Evolutionary conservation across 2,329 filamentous ascomycete species (phyloP), one percentile per base, ranked within the genome.

Genomic region (Ascochyta pisi): DNA sequence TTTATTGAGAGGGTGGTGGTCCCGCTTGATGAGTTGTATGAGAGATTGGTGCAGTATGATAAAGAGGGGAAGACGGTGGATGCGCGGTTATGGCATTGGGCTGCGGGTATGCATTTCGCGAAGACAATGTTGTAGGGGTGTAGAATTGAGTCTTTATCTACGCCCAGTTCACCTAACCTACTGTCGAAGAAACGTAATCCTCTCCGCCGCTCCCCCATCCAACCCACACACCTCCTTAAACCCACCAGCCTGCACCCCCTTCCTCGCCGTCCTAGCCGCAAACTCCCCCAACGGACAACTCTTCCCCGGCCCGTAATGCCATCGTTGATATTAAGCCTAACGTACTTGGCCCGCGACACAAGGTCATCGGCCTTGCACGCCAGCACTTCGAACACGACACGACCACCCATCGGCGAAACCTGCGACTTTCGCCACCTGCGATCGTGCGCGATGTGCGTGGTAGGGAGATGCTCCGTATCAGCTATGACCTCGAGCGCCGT

Each of bases 71-170:
- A 83, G 66, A 81, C 76, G 58, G 81, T 86, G 9, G 82, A 84
- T 54, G 84, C 83, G 12, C 85, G 84, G 77, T 70, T 87, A 54
- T 85, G 83, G 66, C 84, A 86, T 70, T 87, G 84, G 76, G 84
- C 84, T 15, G 81, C 83, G 3, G 84, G 84, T 6, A 79, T 85
- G 71, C 76, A 83, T 54, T 84, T 82, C 65, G 73, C 74, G 33
- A 75, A 65, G 67, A 72, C 68, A 16, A 68, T 74, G 70, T 42
- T 67, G 19, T 69, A 31, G 29, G 12, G 4, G 24, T 19, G 19
- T 19, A 19, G 16, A 16, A 16, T 16, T 16, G 16, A 16, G 16
- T 16, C 19, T 19, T 19, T 19, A 19, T 19, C 19, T 19, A 19
- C 19, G 19, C 19, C 19, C 19, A 19, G 2, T 19, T 19, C 19